These are phyloP conservation scores for Ephemerocybe angulata DNA, from an alignment of 768 basidiomycete species.

Conservation along the genomic window DNA sequence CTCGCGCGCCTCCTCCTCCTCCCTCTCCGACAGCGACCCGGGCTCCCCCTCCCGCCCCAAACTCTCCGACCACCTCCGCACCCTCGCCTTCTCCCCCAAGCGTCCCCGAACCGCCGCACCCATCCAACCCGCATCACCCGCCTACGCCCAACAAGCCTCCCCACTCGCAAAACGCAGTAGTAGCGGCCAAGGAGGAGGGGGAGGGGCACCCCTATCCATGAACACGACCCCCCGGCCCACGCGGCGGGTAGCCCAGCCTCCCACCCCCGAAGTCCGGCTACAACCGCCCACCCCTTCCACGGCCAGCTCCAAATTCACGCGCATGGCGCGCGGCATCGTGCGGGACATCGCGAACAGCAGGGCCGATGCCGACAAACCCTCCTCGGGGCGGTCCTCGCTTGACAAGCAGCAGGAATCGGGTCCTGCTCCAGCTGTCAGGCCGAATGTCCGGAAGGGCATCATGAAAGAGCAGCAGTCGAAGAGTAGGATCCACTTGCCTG, in stretches of 20 bases:
- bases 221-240: conserved; percentile 32
- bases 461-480: conserved; percentile 17
- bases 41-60: conserved; percentile 51
- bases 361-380: conserved; percentile 9
- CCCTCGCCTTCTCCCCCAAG: conserved; percentile 72
- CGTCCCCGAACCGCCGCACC: conserved; percentile 44
- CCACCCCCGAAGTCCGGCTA: conserved; percentile 49
- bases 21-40: conserved; percentile 47
- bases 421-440: background rate
- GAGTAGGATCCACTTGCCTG: conserved; percentile 61
- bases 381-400: background rate
- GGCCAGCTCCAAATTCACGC: conserved; percentile 54
- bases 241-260: conserved; percentile 22
- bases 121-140: conserved; percentile 25
- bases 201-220: conserved; percentile 6
- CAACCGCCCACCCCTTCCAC: conserved; percentile 62
- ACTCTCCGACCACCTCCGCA: conserved; percentile 67
- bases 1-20: conserved; percentile 46
- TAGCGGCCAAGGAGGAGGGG: background rate
- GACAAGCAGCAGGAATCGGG: background rate
- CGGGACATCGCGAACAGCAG: conserved; percentile 47
- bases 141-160: conserved; percentile 5
- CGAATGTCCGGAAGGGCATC: background rate
- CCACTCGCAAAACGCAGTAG: conserved; percentile 1
- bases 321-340: conserved; percentile 52